These are phyloP conservation scores for Aristolochia californica DNA, from an alignment of 164 flowering plant species.

Conservation along the genomic window DNA sequence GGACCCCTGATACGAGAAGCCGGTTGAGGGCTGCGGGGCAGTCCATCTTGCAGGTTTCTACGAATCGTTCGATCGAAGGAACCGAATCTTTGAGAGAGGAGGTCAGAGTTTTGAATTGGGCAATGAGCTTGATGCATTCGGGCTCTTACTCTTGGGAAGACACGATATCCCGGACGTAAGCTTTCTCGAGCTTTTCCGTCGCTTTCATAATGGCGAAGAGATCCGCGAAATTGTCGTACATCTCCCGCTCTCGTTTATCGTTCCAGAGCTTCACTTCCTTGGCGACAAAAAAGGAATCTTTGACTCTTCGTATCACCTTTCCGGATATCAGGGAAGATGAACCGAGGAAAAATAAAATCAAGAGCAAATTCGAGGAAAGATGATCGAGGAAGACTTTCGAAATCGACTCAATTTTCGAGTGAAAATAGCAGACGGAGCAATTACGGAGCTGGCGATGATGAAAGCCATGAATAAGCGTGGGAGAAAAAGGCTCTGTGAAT, in stretches of 20 bases:
- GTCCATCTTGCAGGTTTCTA: slow-evolving; percentile 81
- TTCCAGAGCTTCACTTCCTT: slow-evolving; percentile 97
- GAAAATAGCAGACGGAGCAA: too few species aligned
- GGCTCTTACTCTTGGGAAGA: slow-evolving; percentile 60
- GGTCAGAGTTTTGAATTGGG: slow-evolving; percentile 76
- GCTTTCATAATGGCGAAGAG: slow-evolving; percentile 82
- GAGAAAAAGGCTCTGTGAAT: too few species aligned
- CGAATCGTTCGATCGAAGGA: slow-evolving; percentile 74
- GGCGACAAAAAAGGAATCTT: neutral
- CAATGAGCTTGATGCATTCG: slow-evolving; percentile 74
- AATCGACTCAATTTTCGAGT: too few species aligned
- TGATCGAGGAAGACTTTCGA: too few species aligned
- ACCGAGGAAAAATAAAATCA: too few species aligned
- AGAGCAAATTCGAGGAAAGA: too few species aligned
- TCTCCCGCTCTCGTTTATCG: slow-evolving; percentile 93
- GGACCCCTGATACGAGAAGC: slow-evolving; percentile 65
- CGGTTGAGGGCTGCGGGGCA: slow-evolving; percentile 85
- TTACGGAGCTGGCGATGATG: too few species aligned
- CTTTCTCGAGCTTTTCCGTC: slow-evolving; percentile 91
- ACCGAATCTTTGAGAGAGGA: slow-evolving; percentile 62
- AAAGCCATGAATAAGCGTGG: too few species aligned
- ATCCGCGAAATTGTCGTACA: slow-evolving; percentile 90
- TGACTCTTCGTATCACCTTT: neutral
- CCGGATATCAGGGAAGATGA: too few species aligned
- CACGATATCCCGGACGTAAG: slow-evolving; percentile 69